Conservation (phyloP, 1,284 basidiomycete species). For the Wallemia hederae region DNA sequence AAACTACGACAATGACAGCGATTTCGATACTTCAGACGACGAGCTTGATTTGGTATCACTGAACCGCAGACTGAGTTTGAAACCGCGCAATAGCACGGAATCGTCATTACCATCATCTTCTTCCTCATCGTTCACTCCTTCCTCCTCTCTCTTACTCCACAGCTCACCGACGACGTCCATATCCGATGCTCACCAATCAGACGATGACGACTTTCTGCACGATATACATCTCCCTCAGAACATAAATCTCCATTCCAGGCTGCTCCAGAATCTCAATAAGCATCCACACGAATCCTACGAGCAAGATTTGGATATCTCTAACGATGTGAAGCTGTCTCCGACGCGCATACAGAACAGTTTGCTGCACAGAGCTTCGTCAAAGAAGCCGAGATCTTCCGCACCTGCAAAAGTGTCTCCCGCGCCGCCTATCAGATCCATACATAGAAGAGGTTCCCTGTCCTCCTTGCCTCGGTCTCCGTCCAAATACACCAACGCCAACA, state of each 20-base stretch:
- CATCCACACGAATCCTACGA: neutral
- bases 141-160: neutral
- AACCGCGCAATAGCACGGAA: neutral
- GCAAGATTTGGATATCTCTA: neutral
- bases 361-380: neutral
- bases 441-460: neutral
- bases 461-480: neutral
- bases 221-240: neutral
- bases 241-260: neutral
- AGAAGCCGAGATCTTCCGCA: neutral
- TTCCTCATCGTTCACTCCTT: neutral
- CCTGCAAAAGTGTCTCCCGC: neutral
- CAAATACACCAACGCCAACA: too few species aligned
- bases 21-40: neutral
- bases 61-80: neutral
- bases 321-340: neutral
- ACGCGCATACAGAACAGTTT: neutral
- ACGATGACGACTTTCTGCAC: neutral
- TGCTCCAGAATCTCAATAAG: neutral
- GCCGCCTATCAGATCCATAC: neutral
- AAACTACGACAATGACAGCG: neutral
- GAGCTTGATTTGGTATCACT: neutral
- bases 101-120: neutral
- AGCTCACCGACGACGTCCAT: neutral
- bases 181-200: neutral